phyloP scores from a whole-genome alignment of 129 eudicot species.

The Flaveria brownii region DNA sequence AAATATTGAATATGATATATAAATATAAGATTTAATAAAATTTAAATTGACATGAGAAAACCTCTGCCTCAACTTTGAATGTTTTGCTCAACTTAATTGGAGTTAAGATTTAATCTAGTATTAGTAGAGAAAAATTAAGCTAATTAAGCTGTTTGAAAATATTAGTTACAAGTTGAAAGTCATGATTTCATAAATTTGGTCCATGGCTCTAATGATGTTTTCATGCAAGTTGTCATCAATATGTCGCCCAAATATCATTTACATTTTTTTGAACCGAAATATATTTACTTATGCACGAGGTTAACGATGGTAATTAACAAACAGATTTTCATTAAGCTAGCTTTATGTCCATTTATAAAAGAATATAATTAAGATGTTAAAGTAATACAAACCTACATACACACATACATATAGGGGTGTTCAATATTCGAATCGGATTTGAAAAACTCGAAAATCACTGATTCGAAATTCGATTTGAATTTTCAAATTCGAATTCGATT shows the following conservation, averaged over 20 bases:
- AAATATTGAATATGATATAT: too few relatives aligned
- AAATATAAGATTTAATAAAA: too few relatives aligned
- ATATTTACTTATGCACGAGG: conserved; percentile 1
- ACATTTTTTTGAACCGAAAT: too few relatives aligned
- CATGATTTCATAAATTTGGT: conserved; percentile 15
- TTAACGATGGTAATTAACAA: conserved; percentile 1
- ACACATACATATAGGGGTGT: background rate
- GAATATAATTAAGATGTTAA: conserved; percentile 1
- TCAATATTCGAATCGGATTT: too few relatives aligned
- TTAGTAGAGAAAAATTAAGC: background rate
- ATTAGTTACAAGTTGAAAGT: conserved; percentile 9
- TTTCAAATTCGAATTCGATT: too few relatives aligned
- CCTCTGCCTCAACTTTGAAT: too few relatives aligned
- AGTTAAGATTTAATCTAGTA: background rate
- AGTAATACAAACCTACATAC: background rate
- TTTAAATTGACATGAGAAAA: too few relatives aligned
- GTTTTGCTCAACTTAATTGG: background rate
- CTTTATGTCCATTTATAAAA: conserved; percentile 16
- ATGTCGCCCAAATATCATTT: conserved; percentile 32
- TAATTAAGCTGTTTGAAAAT: background rate
- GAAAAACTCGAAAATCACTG: too few relatives aligned
- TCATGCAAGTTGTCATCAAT: conserved; percentile 39
- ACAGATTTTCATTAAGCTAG: background rate
- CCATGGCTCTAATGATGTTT: conserved; percentile 39
- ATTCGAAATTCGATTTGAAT: too few relatives aligned